Evolutionary conservation across 208 protist species (phyloP), one percentile per base, ranked within the genome.

Genomic region (Tritrichomonas musculus): DNA sequence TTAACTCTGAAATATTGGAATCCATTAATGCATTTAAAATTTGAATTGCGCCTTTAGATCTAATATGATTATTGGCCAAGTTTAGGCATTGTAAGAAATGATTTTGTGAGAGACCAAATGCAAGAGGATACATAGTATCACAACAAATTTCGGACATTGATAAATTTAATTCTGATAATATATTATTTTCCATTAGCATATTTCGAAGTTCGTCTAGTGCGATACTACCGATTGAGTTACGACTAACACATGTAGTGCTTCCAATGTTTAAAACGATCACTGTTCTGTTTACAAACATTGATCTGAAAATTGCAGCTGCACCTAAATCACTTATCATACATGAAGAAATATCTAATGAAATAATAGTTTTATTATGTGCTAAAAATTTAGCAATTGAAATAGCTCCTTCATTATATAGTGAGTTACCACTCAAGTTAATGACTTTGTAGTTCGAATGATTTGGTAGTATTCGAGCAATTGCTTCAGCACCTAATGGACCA

Each of bases 271-370:
- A 20, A 3, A 27, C 27, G 11, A 88, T 39, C 53, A 88, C 11
- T 20, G 77, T 39, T 39, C 14, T 53, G 36, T 88, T 88, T 39
- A 8, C 0, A 22, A n/a, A 57, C 20, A 88, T 25, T 22, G 77
- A 13, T 20, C 20, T 33, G 39, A 88, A 88, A 30, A 88, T 57
- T 1, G 41, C 11, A 39, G 8, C 9, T 39, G 30, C 27, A 39
- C 77, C 77, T 60, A 13, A 11, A 36, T 88, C 77, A 20, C 41
- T 11, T 5, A 88, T 88, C 57, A 5, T 36, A 57, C 57, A 57
- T 57, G 77, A 88, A 39, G 77, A 88, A 57, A 88, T 33, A 57
- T 88, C 77, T 33, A 88, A 20, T 57, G 77, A 88, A 39, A 88
- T 88, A 33, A 88, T 36, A 33, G 8, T 60, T 39, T 53, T 9